Evolutionary conservation across 331 rosid genomes (phyloP).

Genomic region (Cydonia oblonga): DNA sequence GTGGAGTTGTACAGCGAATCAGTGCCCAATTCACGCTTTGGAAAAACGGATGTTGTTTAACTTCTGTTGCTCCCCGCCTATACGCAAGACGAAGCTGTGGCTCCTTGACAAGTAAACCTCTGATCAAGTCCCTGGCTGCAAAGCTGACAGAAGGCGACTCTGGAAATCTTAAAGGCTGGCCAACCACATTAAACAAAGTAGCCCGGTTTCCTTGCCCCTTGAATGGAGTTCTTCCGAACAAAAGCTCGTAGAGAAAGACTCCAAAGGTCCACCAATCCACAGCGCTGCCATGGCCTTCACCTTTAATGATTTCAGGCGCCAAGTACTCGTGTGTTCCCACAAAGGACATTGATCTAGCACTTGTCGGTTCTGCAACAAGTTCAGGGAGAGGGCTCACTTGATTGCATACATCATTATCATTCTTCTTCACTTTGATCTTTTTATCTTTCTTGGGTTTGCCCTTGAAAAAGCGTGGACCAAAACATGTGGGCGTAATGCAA

Average conservation of each 20-base stretch:
- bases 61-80: constrained; percentile 85
- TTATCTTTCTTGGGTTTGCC: constrained; percentile 62
- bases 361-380: constrained; percentile 82
- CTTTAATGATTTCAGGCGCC: constrained; percentile 90
- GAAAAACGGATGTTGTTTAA: constrained; percentile 91
- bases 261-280: constrained; percentile 99
- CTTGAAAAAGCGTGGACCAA: constrained; percentile 51
- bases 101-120: constrained; percentile 92
- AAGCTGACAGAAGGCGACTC: constrained; percentile 83
- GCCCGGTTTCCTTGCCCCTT: constrained; percentile 77
- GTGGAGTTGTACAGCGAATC: constrained; percentile 86
- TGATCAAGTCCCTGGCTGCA: constrained; percentile 89
- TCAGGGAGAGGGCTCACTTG: constrained; percentile 80
- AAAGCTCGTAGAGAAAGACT: constrained; percentile 81
- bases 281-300: constrained; percentile 98
- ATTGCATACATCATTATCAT: constrained; percentile 32
- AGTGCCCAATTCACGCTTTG: constrained; percentile 92
- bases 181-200: constrained; percentile 83
- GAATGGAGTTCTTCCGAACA: constrained; percentile 90
- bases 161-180: constrained; percentile 86
- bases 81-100: constrained; percentile 94
- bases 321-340: constrained; percentile 95
- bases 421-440: constrained; percentile 44
- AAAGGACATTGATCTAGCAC: constrained; percentile 90
- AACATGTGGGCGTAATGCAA: constrained; percentile 80